Percentiles rank a stretch among this genome's conserved stretches.
phyloP scores from a whole-genome alignment of 768 basidiomycete species.

The Boletus patriciae region DNA sequence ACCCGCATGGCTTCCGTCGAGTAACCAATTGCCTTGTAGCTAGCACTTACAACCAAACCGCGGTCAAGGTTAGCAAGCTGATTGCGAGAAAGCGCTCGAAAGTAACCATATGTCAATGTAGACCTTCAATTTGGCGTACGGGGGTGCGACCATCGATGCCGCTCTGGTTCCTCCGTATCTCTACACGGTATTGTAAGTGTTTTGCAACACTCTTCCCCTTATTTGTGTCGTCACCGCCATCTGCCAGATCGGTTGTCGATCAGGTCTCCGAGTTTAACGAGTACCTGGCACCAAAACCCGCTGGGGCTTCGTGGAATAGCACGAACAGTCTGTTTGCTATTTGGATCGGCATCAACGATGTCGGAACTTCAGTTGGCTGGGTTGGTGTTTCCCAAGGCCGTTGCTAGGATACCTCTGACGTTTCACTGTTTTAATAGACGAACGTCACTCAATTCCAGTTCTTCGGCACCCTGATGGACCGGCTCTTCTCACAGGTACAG shows the following conservation, averaged over 20 bases:
- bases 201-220: background rate
- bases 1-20: background rate
- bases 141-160: conserved; percentile 65
- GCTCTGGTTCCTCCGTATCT: conserved; percentile 53
- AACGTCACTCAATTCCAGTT: conserved; percentile 26
- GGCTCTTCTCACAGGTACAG: conserved; percentile 31
- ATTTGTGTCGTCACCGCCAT: background rate
- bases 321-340: conserved; percentile 59
- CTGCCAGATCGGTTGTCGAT: conserved; percentile 37
- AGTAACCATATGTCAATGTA: conserved; percentile 21
- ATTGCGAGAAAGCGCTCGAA: background rate
- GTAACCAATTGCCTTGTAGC: conserved; percentile 32
- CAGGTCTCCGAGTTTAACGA: conserved; percentile 61
- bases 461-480: conserved; percentile 25
- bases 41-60: conserved; percentile 54
- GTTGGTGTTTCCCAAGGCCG: conserved; percentile 8
- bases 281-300: conserved; percentile 47
- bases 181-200: conserved; percentile 52
- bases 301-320: conserved; percentile 54
- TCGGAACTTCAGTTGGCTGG: conserved; percentile 29
- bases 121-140: conserved; percentile 67
- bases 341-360: conserved; percentile 75
- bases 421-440: conserved; percentile 10
- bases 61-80: conserved; percentile 42
- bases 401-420: background rate